phyloP scores from a whole-genome alignment of 371 early-diverging fungal genomes.

The Rhizomucor pusillus region DNA sequence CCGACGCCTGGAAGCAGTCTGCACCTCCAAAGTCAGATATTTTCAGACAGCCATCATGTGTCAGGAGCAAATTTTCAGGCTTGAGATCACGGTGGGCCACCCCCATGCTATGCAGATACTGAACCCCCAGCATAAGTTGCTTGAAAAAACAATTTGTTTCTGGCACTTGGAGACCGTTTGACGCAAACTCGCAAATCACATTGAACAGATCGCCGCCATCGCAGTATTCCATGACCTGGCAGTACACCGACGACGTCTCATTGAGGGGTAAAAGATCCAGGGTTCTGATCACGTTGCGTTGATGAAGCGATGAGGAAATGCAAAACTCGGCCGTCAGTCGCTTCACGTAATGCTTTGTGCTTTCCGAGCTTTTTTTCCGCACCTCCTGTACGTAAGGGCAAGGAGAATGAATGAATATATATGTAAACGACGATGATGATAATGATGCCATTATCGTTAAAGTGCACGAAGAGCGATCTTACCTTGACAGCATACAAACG shows the following conservation, averaged over 20 bases:
- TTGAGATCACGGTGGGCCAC: slow-evolving; percentile 77
- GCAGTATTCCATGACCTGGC: slow-evolving; percentile 74
- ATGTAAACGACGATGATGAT: too few species aligned
- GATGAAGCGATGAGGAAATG: slow-evolving; percentile 62
- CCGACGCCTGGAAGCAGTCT: slow-evolving; percentile 37
- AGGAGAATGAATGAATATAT: too few species aligned
- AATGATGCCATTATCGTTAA: too few species aligned
- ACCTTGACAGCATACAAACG: slow-evolving; percentile 51
- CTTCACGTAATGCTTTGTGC: slow-evolving; percentile 61
- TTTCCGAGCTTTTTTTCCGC: slow-evolving; percentile 49
- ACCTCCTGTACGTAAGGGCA: slow-evolving; percentile 50
- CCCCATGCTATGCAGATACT: slow-evolving; percentile 62
- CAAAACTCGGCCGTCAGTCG: slow-evolving; percentile 70
- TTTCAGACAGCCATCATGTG: slow-evolving; percentile 74
- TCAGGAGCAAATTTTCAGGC: slow-evolving; percentile 79
- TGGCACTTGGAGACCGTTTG: slow-evolving; percentile 49
- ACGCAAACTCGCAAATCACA: slow-evolving; percentile 45
- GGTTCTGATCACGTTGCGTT: slow-evolving; percentile 68
- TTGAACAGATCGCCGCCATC: slow-evolving; percentile 64
- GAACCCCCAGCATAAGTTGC: slow-evolving; percentile 67
- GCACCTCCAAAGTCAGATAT: slow-evolving; percentile 85
- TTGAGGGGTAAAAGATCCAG: slow-evolving; percentile 63
- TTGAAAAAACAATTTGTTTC: slow-evolving; percentile 55
- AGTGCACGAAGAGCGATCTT: background rate
- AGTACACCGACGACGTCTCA: slow-evolving; percentile 53